Evolutionary conservation across 306 rosid species (phyloP).

Genomic region (Cucurbita moschata): DNA sequence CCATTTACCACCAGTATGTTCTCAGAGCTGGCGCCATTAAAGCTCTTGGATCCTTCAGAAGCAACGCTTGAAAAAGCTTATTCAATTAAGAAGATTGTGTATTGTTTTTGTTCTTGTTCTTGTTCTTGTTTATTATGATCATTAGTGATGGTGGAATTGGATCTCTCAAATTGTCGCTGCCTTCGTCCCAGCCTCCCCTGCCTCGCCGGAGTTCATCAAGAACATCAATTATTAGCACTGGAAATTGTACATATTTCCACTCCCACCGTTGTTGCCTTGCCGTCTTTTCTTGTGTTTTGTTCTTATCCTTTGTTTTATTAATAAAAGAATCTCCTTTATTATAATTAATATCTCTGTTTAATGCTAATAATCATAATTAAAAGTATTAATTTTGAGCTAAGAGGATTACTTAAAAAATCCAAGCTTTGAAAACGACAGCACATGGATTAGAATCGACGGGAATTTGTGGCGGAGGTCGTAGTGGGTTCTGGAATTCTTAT

Average conservation of each 20-base stretch:
- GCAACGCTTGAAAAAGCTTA: constrained; percentile 36
- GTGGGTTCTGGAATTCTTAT: not conserved
- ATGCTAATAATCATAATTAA: not conserved
- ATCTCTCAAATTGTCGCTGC: not conserved
- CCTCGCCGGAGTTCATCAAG: not conserved
- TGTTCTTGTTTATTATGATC: not conserved
- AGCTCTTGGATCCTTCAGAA: constrained; percentile 89
- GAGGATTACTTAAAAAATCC: not conserved
- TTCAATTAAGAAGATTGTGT: not conserved
- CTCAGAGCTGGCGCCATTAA: constrained; percentile 79
- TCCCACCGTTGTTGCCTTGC: not conserved
- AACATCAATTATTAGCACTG: not conserved
- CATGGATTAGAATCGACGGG: not conserved
- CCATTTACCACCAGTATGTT: constrained; percentile 65
- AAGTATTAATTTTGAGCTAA: not conserved
- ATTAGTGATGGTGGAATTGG: not conserved
- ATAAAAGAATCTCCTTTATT: not conserved
- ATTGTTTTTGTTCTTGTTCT: not conserved
- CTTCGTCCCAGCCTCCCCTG: too few relatives aligned
- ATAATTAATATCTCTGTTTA: not conserved
- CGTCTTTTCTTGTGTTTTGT: not conserved
- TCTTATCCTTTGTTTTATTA: not conserved
- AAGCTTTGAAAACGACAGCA: not conserved
- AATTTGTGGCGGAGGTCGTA: not conserved
- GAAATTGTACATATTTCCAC: constrained; percentile 6